These are phyloP conservation scores for Aspergillus novoparasiticus DNA, from an alignment of 2,329 filamentous ascomycete genomes.

Conservation along the genomic window DNA sequence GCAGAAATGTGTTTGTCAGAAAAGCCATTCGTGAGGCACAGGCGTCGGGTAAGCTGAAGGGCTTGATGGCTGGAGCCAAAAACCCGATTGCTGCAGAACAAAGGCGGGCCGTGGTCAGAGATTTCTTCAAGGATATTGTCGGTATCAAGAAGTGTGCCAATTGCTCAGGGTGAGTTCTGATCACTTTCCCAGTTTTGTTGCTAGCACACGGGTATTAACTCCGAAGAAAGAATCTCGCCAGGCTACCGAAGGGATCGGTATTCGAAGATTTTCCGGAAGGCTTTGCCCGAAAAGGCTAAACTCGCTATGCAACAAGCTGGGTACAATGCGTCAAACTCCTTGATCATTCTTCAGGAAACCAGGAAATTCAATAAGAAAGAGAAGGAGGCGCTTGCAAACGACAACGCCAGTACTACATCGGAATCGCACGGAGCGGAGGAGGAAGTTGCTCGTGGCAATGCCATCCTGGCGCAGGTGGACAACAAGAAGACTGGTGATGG, in stretches of 20 bases:
- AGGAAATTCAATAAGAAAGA: constrained; percentile 40
- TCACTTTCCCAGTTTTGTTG: constrained; percentile 1
- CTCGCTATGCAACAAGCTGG: constrained; percentile 72
- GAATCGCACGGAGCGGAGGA: constrained; percentile 61
- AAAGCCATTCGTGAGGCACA: constrained; percentile 66
- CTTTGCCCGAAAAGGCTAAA: constrained; percentile 72
- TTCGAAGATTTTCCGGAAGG: constrained; percentile 90
- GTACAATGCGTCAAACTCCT: constrained; percentile 70
- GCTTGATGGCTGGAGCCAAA: constrained; percentile 60
- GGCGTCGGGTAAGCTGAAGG: constrained; percentile 47
- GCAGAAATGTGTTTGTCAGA: constrained; percentile 70
- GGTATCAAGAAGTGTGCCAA: constrained; percentile 69
- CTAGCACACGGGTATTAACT: constrained; percentile 21
- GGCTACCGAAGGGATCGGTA: constrained; percentile 85
- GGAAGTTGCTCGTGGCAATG: constrained; percentile 58
- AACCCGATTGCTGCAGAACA: constrained; percentile 81
- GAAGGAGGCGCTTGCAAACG: constrained; percentile 30
- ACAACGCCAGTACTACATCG: constrained; percentile 59
- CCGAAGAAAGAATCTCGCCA: constrained; percentile 68
- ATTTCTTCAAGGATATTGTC: constrained; percentile 75
- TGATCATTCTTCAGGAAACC: constrained; percentile 60
- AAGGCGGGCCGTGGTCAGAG: constrained; percentile 74
- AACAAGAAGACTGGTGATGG: constrained; percentile 41
- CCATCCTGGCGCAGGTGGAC: constrained; percentile 39
- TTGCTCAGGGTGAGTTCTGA: constrained; percentile 55